These are phyloP conservation scores for Populus davidiana DNA, from an alignment of 345 rosid species.

Conservation along the genomic window DNA sequence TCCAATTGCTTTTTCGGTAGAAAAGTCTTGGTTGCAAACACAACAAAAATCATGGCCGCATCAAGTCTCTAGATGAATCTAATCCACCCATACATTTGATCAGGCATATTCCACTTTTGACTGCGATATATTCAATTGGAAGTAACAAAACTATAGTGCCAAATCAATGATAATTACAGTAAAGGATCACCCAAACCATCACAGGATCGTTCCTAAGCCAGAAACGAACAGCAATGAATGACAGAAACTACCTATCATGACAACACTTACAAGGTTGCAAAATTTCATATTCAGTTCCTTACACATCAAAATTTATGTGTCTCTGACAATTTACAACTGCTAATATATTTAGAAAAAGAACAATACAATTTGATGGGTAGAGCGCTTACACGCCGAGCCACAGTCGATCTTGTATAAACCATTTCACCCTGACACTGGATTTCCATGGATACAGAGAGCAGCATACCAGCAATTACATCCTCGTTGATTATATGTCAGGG, in stretches of 20 bases:
- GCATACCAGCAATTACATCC: conserved; percentile 1
- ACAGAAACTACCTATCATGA: neutral
- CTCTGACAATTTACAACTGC: conserved; percentile 27
- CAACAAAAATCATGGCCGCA: neutral
- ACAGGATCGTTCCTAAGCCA: neutral
- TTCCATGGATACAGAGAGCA: neutral
- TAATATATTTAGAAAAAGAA: neutral
- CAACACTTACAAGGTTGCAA: conserved; percentile 16
- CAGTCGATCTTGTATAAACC: conserved; percentile 1
- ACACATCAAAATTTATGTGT: conserved; percentile 18
- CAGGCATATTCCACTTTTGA: neutral
- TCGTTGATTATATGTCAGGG: conserved; percentile 8
- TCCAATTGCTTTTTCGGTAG: neutral
- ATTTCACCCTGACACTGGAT: neutral
- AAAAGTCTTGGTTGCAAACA: neutral
- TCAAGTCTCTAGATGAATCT: neutral
- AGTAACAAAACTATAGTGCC: neutral
- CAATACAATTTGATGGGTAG: conserved; percentile 12
- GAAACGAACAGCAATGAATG: neutral
- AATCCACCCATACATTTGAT: neutral
- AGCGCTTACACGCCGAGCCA: conserved; percentile 40
- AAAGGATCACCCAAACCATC: neutral
- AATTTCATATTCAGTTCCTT: neutral
- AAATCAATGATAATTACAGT: neutral
- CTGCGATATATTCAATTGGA: conserved; percentile 2